These are phyloP conservation scores for Scheffersomyces lignicola DNA, from an alignment of 1,139 yeast genomes.

Conservation along the genomic window DNA sequence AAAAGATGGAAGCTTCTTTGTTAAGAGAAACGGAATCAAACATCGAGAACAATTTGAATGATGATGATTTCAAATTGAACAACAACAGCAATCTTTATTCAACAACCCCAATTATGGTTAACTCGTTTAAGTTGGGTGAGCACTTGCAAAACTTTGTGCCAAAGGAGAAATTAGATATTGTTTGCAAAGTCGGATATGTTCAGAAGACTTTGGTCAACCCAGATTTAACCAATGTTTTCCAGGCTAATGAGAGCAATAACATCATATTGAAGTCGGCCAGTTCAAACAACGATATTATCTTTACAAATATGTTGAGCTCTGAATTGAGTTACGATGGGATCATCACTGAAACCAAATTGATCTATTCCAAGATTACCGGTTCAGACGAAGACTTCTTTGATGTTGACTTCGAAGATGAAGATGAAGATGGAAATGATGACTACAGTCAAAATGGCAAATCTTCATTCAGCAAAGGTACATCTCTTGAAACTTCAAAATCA, in stretches of 20 bases:
- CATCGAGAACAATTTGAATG: slow-evolving; percentile 43
- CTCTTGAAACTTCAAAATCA: slow-evolving; percentile 5
- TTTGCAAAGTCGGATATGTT: slow-evolving; percentile 78
- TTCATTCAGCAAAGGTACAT: slow-evolving; percentile 8
- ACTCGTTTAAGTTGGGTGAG: slow-evolving; percentile 84
- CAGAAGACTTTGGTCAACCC: slow-evolving; percentile 60
- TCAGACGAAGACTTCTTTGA: slow-evolving; percentile 94
- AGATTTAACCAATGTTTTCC: slow-evolving; percentile 41
- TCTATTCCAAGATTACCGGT: slow-evolving; percentile 81
- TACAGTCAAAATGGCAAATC: slow-evolving; percentile 15
- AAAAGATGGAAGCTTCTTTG: slow-evolving; percentile 75
- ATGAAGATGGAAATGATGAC: slow-evolving; percentile 48
- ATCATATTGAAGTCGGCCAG: slow-evolving; percentile 33
- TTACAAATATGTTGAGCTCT: slow-evolving; percentile 70
- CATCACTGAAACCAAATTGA: slow-evolving; percentile 72
- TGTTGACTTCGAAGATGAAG: slow-evolving; percentile 94
- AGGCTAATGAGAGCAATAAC: slow-evolving; percentile 33
- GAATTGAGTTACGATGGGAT: slow-evolving; percentile 92
- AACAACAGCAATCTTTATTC: slow-evolving; percentile 24
- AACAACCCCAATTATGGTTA: slow-evolving; percentile 65
- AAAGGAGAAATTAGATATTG: slow-evolving; percentile 70
- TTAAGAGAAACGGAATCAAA: slow-evolving; percentile 68
- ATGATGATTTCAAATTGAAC: slow-evolving; percentile 53
- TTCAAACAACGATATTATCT: slow-evolving; percentile 50
- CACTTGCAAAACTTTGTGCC: slow-evolving; percentile 84